Percentiles rank a stretch among this genome's conserved stretches.
Evolutionary conservation across 495 filamentous ascomycete genomes (phyloP).

Genomic region (Aspergillus conjunctus): DNA sequence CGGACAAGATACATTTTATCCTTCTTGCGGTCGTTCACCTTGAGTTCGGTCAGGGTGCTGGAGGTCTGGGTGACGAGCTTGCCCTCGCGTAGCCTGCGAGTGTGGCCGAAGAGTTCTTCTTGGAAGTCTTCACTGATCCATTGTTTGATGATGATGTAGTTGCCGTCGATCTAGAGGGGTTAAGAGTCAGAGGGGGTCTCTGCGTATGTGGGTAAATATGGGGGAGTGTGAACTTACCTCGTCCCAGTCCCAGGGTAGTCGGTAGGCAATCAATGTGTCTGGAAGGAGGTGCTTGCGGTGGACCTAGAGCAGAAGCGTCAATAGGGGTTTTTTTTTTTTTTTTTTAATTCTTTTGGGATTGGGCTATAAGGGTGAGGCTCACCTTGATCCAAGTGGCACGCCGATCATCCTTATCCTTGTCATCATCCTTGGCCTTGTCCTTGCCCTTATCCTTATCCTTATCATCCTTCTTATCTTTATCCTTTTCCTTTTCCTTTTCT

Average conservation of each 20-base stretch:
- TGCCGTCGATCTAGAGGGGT: conserved; percentile 53
- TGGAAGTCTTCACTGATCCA: conserved; percentile 75
- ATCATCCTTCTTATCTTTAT: conserved; percentile 49
- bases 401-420: conserved; percentile 40
- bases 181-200: conserved; percentile 3
- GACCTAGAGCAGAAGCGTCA: conserved; percentile 36
- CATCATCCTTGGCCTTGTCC: conserved; percentile 43
- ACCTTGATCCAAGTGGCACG: conserved; percentile 55
- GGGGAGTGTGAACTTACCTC: conserved; percentile 35
- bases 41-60: conserved; percentile 49
- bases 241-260: conserved; percentile 55
- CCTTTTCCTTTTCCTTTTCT: conserved; percentile 50
- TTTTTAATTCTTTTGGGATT: neutral
- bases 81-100: conserved; percentile 60
- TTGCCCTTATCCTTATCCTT: conserved; percentile 40
- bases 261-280: conserved; percentile 49
- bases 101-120: conserved; percentile 72
- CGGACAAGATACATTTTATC: conserved; percentile 63
- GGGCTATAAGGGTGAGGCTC: conserved; percentile 10
- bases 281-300: conserved; percentile 54
- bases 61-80: conserved; percentile 48
- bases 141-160: conserved; percentile 75
- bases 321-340: conserved; percentile 1
- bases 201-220: neutral
- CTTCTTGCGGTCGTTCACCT: conserved; percentile 52